These are phyloP conservation scores for Suillus fuscotomentosus DNA, from an alignment of 768 basidiomycete species.

Conservation along the genomic window DNA sequence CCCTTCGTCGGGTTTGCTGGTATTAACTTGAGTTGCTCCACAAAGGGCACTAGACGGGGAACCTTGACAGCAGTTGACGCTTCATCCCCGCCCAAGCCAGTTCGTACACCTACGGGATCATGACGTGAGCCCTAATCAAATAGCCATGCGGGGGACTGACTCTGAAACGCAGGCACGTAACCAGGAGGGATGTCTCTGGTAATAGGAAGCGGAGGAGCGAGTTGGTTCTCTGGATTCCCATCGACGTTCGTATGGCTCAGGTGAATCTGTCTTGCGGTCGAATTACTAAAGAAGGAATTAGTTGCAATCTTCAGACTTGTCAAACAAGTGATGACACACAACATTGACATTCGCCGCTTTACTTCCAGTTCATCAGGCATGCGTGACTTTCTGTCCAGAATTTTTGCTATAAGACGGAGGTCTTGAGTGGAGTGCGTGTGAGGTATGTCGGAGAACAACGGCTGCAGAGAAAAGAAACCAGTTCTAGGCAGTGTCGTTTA, in stretches of 20 bases:
- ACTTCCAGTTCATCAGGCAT: constrained; percentile 45
- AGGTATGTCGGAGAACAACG: constrained; percentile 42
- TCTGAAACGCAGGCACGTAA: constrained; percentile 8
- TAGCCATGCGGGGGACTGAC: background rate
- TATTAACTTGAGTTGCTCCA: background rate
- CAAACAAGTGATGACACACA: constrained; percentile 32
- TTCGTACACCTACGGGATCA: background rate
- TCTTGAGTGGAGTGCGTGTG: constrained; percentile 45
- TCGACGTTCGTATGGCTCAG: background rate
- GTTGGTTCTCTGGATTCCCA: background rate
- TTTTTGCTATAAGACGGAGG: constrained; percentile 48
- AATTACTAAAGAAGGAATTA: background rate
- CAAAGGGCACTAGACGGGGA: background rate
- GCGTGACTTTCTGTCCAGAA: constrained; percentile 42
- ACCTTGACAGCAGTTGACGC: background rate
- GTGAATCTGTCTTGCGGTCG: background rate
- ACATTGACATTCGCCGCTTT: constrained; percentile 38
- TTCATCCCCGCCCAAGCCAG: background rate
- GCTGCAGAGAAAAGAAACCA: constrained; percentile 11
- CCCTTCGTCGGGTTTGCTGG: background rate
- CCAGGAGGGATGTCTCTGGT: background rate
- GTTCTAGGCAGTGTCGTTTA: background rate
- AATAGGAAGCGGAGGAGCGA: background rate
- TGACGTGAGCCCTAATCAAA: background rate
- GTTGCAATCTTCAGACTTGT: background rate